phyloP scores from a whole-genome alignment of 345 rosid genomes.

The Melaleuca alternifolia region DNA sequence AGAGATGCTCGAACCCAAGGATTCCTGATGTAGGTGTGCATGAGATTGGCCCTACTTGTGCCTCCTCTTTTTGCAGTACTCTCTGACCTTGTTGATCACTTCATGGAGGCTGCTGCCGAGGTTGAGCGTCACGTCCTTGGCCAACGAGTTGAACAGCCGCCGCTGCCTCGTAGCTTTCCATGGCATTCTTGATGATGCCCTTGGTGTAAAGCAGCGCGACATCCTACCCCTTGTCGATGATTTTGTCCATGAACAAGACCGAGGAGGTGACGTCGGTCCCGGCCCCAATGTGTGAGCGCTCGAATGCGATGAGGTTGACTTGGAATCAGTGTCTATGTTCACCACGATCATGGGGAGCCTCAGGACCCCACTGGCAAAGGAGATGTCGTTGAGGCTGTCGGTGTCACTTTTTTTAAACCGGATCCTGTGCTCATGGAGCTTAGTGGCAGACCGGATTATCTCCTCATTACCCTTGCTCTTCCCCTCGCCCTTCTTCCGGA shows the following conservation, averaged over 20 bases:
- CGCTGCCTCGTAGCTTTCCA: conserved; percentile 36
- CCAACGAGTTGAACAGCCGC: conserved; percentile 36
- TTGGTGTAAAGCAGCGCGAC: conserved; percentile 22
- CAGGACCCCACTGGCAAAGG: no score
- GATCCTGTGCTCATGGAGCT: no score
- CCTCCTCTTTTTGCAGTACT: conserved; percentile 25
- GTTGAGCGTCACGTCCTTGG: no score
- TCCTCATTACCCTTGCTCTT: no score
- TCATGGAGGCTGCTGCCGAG: conserved; percentile 8
- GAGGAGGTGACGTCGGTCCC: not conserved
- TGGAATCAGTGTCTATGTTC: conserved; percentile 20
- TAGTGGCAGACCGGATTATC: no score
- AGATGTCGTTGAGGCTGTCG: no score
- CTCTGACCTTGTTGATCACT: no score
- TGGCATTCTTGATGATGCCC: conserved; percentile 32
- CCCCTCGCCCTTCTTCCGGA: no score
- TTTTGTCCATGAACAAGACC: conserved; percentile 36
- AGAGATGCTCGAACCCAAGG: conserved; percentile 38
- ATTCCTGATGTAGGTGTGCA: conserved; percentile 32
- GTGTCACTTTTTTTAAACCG: no score
- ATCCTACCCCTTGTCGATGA: conserved; percentile 27
- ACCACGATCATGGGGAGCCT: no score
- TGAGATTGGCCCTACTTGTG: conserved; percentile 32
- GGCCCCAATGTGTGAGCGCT: conserved; percentile 16
- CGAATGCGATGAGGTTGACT: conserved; percentile 35